Evolutionary conservation across 208 protist species (phyloP).

Genomic region (Wallacemonas sp.): DNA sequence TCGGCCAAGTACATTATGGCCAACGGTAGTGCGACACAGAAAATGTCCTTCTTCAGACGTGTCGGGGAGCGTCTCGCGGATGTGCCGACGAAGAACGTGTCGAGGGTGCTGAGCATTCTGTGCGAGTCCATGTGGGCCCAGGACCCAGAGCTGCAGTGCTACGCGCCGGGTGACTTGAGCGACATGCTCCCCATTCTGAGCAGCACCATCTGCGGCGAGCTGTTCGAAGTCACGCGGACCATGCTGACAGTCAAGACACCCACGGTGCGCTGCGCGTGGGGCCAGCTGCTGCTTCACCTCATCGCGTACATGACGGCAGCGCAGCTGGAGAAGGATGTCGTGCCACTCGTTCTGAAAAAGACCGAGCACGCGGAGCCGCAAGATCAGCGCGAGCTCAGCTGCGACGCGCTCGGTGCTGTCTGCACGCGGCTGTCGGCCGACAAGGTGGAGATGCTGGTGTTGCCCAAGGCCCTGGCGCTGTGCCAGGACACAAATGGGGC

Average conservation of each 20-base stretch:
- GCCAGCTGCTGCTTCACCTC: conserved; percentile 68
- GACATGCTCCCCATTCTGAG: conserved; percentile 63
- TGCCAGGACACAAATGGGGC: conserved; percentile 92
- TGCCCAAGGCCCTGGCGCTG: conserved; percentile 78
- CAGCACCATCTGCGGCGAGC: conserved; percentile 46
- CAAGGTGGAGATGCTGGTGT: conserved; percentile 64
- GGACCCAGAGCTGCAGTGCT: conserved; percentile 87
- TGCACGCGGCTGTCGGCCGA: conserved; percentile 56
- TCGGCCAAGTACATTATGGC: conserved; percentile 87
- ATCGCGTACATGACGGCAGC: conserved; percentile 54
- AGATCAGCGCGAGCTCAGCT: conserved; percentile 90
- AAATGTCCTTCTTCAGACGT: conserved; percentile 79
- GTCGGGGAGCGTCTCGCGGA: conserved; percentile 64
- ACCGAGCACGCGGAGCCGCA: conserved; percentile 84
- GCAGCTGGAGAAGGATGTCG: conserved; percentile 66
- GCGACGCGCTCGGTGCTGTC: conserved; percentile 73
- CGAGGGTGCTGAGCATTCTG: conserved; percentile 73
- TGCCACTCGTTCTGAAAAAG: conserved; percentile 78
- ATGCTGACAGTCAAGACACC: conserved; percentile 89
- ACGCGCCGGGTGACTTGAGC: conserved; percentile 62
- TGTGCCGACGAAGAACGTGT: conserved; percentile 51
- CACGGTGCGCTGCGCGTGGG: conserved; percentile 80
- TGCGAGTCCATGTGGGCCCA: conserved; percentile 89
- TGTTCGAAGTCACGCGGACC: conserved; percentile 81
- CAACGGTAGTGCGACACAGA: conserved; percentile 88